Conservation (phyloP, 371 early-diverging fungal genomes). For the Zychaea mexicana region DNA sequence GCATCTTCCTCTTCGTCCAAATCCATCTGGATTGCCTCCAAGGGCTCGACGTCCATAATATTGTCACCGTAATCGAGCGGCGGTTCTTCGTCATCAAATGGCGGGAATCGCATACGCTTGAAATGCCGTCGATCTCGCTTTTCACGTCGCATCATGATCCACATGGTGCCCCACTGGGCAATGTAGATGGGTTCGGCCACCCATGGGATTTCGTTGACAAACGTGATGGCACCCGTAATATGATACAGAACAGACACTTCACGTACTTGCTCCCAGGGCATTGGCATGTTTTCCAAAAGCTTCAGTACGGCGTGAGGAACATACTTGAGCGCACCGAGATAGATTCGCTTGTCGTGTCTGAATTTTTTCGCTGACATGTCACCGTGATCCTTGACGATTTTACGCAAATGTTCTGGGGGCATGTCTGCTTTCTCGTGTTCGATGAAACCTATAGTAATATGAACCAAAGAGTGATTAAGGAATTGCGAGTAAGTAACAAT, state of each 20-base stretch:
- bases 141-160: conserved; percentile 99
- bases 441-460: conserved; percentile 51
- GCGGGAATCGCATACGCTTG: conserved; percentile 98
- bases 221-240: conserved; percentile 97
- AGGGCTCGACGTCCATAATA: conserved; percentile 94
- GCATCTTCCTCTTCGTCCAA: conserved; percentile 95
- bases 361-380: conserved; percentile 98
- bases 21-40: conserved; percentile 98
- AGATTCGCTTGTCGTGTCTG: conserved; percentile 95
- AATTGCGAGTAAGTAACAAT: background rate
- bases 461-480: background rate
- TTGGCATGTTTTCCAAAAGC: conserved; percentile 98
- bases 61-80: conserved; percentile 98
- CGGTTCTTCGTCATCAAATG: conserved; percentile 98
- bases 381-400: conserved; percentile 97
- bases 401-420: conserved; percentile 97
- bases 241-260: conserved; percentile 98
- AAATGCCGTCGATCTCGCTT: conserved; percentile 98
- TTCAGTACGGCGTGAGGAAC: conserved; percentile 98
- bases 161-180: conserved; percentile 99
- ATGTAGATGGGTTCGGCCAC: conserved; percentile 96
- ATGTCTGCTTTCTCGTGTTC: conserved; percentile 88
- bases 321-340: conserved; percentile 97
- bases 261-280: conserved; percentile 99
- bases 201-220: conserved; percentile 96